phyloP scores from a whole-genome alignment of 2,329 filamentous ascomycete species.

The Didymella glomerata region DNA sequence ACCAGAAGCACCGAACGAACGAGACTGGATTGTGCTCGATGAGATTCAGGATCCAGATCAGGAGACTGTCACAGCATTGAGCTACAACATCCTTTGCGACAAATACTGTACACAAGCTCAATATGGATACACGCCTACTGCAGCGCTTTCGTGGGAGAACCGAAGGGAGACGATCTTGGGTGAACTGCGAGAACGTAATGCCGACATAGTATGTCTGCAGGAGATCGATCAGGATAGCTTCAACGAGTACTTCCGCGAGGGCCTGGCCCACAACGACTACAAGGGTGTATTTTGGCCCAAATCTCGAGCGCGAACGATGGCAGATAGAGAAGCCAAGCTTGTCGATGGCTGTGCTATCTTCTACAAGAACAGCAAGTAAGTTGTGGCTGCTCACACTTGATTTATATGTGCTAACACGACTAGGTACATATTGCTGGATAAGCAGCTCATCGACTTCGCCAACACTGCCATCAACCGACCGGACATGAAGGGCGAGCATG shows the following conservation, averaged over 20 bases:
- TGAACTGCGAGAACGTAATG: conserved; percentile 79
- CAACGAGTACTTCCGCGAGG: conserved; percentile 88
- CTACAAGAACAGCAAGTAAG: conserved; percentile 86
- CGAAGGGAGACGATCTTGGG: conserved; percentile 82
- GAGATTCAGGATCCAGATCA: conserved; percentile 60
- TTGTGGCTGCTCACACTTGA: conserved; percentile 12
- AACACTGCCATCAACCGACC: conserved; percentile 91
- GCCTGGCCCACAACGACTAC: conserved; percentile 86
- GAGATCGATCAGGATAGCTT: conserved; percentile 93
- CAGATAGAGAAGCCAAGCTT: conserved; percentile 83
- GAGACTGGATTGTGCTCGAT: conserved; percentile 79
- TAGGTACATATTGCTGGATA: conserved; percentile 85
- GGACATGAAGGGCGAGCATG: conserved; percentile 96
- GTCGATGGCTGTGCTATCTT: conserved; percentile 98
- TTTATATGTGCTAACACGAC: conserved; percentile 21
- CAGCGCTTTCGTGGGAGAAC: conserved; percentile 85
- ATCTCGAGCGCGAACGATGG: conserved; percentile 89
- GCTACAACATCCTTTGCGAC: conserved; percentile 96
- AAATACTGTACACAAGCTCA: conserved; percentile 84
- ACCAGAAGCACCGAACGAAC: conserved; percentile 76
- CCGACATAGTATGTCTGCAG: conserved; percentile 92
- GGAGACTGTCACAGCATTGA: conserved; percentile 82
- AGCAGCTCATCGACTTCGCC: conserved; percentile 91
- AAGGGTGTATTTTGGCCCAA: conserved; percentile 94
- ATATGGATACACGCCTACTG: conserved; percentile 89